A percentile compares a stretch with the other conserved stretches of the same genome.
These are phyloP conservation scores for Trebouxia gelatinosa DNA, from an alignment of 163 green algal species.

Conservation along the genomic window DNA sequence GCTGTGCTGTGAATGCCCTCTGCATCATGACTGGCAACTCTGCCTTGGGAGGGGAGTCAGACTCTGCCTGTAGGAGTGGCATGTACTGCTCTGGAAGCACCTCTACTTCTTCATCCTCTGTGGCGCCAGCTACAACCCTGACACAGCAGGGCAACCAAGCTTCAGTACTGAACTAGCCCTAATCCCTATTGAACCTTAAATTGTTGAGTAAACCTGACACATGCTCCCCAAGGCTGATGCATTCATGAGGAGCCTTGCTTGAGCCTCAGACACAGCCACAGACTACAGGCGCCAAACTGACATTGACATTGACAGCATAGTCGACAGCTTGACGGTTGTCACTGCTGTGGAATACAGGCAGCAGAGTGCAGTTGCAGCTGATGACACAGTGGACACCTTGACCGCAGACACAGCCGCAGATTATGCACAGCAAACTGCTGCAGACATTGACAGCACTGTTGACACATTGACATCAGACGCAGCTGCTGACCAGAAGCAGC, in stretches of 20 bases:
- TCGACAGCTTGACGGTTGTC: background rate
- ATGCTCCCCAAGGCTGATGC: no score
- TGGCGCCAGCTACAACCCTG: background rate
- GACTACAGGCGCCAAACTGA: background rate
- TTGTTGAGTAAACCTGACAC: no score
- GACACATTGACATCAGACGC: background rate
- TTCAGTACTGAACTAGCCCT: background rate
- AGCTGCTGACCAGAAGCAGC: no score
- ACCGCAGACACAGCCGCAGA: background rate
- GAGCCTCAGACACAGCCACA: background rate
- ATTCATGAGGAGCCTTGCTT: no score
- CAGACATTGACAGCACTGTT: background rate
- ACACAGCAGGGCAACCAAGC: background rate
- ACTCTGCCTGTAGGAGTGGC: no score
- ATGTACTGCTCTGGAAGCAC: no score
- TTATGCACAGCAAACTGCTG: background rate
- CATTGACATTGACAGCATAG: background rate
- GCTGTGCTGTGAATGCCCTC: no score
- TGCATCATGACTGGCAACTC: no score
- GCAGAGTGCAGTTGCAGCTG: slow-evolving; percentile 1
- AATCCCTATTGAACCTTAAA: background rate
- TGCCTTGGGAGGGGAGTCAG: no score
- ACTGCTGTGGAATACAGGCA: no score
- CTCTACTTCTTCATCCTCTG: background rate
- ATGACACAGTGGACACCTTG: background rate